Conservation (phyloP, 148 eudicot species). For the Bassia scoparia region DNA sequence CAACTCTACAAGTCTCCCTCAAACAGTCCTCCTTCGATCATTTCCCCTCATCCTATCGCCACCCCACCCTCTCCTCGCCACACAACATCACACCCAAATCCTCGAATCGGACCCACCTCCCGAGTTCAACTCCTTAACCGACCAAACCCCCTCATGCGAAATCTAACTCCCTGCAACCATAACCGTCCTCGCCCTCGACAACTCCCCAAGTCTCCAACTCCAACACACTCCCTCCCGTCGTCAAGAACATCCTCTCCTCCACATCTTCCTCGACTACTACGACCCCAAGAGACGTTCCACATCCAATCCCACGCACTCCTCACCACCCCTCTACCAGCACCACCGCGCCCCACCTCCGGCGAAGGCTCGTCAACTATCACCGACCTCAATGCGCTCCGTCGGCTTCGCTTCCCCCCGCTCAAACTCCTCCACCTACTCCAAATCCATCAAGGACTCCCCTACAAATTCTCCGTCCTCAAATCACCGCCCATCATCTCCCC, state of each 20-base stretch:
- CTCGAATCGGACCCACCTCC: conserved; percentile 46
- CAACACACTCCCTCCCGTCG: conserved; percentile 45
- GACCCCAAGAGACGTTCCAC: conserved; percentile 55
- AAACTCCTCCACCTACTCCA: conserved; percentile 41
- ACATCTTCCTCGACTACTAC: conserved; percentile 60
- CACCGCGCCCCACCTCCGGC: conserved; percentile 36
- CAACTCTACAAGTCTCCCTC: no score
- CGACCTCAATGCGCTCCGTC: conserved; percentile 48
- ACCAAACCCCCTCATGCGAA: conserved; percentile 76
- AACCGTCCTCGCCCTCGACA: conserved; percentile 62
- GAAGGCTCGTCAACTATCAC: conserved; percentile 64
- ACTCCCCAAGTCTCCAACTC: conserved; percentile 45
- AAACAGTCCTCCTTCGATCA: conserved; percentile 11
- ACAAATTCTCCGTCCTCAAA: conserved; percentile 49
- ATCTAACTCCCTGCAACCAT: conserved; percentile 70
- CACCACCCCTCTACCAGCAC: conserved; percentile 60
- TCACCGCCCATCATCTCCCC: conserved; percentile 35
- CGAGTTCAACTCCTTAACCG: conserved; percentile 46
- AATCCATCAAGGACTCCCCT: conserved; percentile 46
- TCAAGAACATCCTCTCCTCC: conserved; percentile 55
- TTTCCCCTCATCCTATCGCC: conserved; percentile 22
- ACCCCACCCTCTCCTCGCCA: conserved; percentile 10
- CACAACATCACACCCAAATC: conserved; percentile 79
- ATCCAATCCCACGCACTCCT: conserved; percentile 38
- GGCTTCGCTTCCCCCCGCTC: conserved; percentile 56